These are phyloP conservation scores for Lindgomyces ingoldianus DNA, from an alignment of 495 filamentous ascomycete genomes.

Conservation along the genomic window DNA sequence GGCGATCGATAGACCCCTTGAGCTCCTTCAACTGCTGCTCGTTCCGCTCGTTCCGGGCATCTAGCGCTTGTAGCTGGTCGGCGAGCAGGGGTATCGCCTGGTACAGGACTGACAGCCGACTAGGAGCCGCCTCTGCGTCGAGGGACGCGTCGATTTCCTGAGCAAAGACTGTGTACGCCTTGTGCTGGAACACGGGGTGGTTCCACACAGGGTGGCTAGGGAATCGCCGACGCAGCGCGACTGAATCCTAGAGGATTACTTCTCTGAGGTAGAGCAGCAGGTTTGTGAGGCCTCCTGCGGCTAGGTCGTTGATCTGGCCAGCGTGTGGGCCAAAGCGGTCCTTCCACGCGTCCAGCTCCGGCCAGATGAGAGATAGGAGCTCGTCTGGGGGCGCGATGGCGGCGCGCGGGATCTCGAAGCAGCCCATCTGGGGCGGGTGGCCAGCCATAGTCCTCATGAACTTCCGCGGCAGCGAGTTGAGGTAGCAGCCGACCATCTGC, in stretches of 20 bases:
- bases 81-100: conserved; percentile 13
- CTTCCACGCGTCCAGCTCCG: background rate
- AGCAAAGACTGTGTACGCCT: conserved; percentile 10
- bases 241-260: conserved; percentile 14
- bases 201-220: conserved; percentile 18
- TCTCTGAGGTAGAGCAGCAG: conserved; percentile 26
- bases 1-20: background rate
- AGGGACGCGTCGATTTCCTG: background rate
- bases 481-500: conserved; percentile 20
- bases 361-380: conserved; percentile 21
- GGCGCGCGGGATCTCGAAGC: conserved; percentile 16
- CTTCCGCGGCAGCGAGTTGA: conserved; percentile 16
- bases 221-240: conserved; percentile 4
- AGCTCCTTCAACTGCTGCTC: conserved; percentile 3
- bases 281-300: conserved; percentile 7
- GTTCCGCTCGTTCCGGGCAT: conserved; percentile 12
- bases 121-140: conserved; percentile 1
- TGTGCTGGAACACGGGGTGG: conserved; percentile 18
- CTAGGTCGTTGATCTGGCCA: conserved; percentile 10
- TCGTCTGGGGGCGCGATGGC: conserved; percentile 7
- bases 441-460: conserved; percentile 18
- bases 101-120: conserved; percentile 8
- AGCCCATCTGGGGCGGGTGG: conserved; percentile 3
- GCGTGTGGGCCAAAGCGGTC: background rate
- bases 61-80: conserved; percentile 8